These are phyloP conservation scores for Smittium culicis DNA, from an alignment of 371 early-diverging fungal genomes.

Conservation along the genomic window DNA sequence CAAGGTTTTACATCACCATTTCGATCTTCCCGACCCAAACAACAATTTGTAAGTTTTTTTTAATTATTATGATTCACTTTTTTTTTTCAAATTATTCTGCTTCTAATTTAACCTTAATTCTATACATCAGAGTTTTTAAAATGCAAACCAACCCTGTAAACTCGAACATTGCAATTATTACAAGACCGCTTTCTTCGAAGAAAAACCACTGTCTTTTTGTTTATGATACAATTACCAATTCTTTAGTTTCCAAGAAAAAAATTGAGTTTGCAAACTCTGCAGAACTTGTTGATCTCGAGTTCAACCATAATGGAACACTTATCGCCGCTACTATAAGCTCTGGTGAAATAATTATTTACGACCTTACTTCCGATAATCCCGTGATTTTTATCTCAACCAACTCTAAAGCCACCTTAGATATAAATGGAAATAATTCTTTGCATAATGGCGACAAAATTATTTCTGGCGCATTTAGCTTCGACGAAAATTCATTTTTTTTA, in stretches of 20 bases:
- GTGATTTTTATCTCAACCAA: constrained; percentile 11
- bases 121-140: background rate
- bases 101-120: background rate
- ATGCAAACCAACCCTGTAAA: background rate
- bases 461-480: constrained; percentile 19
- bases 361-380: constrained; percentile 22
- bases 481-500: constrained; percentile 22
- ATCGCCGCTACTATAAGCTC: constrained; percentile 20
- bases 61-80: background rate
- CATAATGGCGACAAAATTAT: background rate
- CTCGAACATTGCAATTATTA: background rate
- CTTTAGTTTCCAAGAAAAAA: background rate
- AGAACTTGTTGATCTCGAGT: constrained; percentile 22
- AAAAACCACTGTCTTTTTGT: constrained; percentile 8
- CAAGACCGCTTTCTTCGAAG: background rate
- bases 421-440: background rate
- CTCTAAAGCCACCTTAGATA: background rate
- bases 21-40: constrained; percentile 8
- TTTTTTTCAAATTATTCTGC: too few species aligned
- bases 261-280: background rate
- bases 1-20: constrained; percentile 22
- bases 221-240: background rate
- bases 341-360: constrained; percentile 20
- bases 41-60: background rate
- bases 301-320: constrained; percentile 31